Evolutionary conservation across 2,329 filamentous ascomycete species (phyloP).

Genomic region (Sodiomyces alkalinus): DNA sequence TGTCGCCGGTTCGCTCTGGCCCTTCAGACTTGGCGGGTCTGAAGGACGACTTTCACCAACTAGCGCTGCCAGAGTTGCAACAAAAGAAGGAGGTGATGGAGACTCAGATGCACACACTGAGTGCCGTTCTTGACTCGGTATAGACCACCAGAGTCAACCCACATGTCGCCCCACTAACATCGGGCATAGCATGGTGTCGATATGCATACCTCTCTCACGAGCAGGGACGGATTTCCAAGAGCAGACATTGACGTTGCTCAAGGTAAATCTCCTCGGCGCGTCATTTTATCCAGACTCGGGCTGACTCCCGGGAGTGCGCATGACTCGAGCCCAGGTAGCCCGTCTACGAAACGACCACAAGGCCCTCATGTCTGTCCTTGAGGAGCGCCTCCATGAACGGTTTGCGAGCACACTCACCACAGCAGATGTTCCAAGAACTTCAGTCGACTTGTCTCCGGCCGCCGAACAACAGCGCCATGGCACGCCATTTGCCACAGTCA

Average conservation of each 20-base stretch:
- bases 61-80: slow-evolving; percentile 68
- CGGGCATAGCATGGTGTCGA: slow-evolving; percentile 66
- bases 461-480: slow-evolving; percentile 16
- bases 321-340: slow-evolving; percentile 83
- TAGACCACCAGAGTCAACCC: background rate
- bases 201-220: slow-evolving; percentile 81
- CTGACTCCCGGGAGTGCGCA: slow-evolving; percentile 50
- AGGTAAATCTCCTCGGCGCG: slow-evolving; percentile 37
- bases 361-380: slow-evolving; percentile 67
- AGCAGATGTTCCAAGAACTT: slow-evolving; percentile 2
- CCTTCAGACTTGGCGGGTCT: slow-evolving; percentile 46
- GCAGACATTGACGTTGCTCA: slow-evolving; percentile 91
- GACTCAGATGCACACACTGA: slow-evolving; percentile 70
- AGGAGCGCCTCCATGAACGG: slow-evolving; percentile 75
- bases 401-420: slow-evolving; percentile 50
- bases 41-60: slow-evolving; percentile 46
- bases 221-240: slow-evolving; percentile 80
- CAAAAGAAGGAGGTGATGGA: slow-evolving; percentile 74
- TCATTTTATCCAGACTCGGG: background rate
- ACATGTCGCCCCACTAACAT: slow-evolving; percentile 1
- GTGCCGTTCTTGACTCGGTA: slow-evolving; percentile 78
- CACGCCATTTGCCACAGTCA: slow-evolving; percentile 73
- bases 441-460: slow-evolving; percentile 7
- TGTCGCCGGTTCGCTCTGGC: slow-evolving; percentile 60
- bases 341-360: slow-evolving; percentile 88